phyloP scores from a whole-genome alignment of 305 asterid species.

The Euphrasia arctica region DNA sequence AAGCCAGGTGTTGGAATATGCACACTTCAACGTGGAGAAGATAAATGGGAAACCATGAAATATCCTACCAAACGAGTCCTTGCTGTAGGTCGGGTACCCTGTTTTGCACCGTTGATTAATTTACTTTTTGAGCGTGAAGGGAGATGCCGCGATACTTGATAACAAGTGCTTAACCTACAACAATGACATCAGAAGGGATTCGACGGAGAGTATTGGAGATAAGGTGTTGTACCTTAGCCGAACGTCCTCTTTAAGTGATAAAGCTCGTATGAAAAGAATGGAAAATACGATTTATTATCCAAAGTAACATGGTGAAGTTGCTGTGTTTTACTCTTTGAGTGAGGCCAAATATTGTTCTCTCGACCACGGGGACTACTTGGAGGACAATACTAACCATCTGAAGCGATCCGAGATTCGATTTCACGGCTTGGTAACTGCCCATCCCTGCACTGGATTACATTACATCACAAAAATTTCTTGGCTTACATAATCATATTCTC shows the following conservation, averaged over 20 bases:
- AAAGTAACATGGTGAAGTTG: background rate
- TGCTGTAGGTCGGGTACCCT: background rate
- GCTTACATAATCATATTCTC: no score
- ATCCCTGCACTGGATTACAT: no score
- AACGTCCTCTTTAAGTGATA: background rate
- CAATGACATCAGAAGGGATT: background rate
- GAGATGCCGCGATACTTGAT: background rate
- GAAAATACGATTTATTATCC: background rate
- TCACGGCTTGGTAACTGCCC: background rate
- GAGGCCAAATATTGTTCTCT: background rate
- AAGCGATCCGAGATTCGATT: background rate
- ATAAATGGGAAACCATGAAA: background rate
- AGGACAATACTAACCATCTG: background rate
- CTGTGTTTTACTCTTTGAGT: background rate
- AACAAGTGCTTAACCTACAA: background rate
- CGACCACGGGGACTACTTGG: background rate
- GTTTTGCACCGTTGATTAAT: constrained; percentile 1
- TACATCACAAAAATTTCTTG: no score
- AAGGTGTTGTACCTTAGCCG: background rate
- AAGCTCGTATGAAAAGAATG: background rate
- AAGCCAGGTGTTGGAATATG: background rate
- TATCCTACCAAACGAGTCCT: background rate
- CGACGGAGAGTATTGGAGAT: background rate
- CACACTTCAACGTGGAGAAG: background rate
- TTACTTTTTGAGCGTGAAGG: background rate